A percentile compares a stretch with the other conserved stretches of the same genome.
phyloP scores from a whole-genome alignment of 1,284 basidiomycete species.

The Pascua guehoae region DNA sequence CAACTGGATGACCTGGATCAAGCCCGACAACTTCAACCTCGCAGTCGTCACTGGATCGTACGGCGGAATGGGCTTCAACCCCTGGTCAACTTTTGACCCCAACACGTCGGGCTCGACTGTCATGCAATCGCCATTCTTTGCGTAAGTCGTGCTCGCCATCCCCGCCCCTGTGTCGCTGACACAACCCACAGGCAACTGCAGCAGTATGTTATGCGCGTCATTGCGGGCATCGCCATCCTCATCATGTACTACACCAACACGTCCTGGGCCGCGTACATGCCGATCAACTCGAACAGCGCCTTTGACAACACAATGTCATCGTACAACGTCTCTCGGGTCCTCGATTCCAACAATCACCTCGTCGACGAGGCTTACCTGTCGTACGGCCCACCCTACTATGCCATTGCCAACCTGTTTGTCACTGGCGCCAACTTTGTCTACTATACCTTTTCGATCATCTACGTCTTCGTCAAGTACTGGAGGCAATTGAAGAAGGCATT shows the following conservation, averaged over 20 bases:
- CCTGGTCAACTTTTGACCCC: slow-evolving; percentile 34
- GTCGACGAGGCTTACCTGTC: not conserved
- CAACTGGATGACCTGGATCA: slow-evolving; percentile 60
- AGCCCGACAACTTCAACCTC: slow-evolving; percentile 35
- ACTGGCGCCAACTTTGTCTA: slow-evolving; percentile 19
- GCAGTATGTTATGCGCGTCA: slow-evolving; percentile 10
- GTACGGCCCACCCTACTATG: slow-evolving; percentile 2
- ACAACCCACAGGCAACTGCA: no score
- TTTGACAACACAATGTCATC: slow-evolving; percentile 27
- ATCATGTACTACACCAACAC: slow-evolving; percentile 16
- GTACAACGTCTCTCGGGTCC: slow-evolving; percentile 44
- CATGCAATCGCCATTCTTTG: slow-evolving; percentile 12
- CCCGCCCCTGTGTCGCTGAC: not conserved
- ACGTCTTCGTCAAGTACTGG: slow-evolving; percentile 60
- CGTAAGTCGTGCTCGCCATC: not conserved
- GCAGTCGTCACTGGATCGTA: slow-evolving; percentile 17
- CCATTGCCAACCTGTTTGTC: slow-evolving; percentile 1
- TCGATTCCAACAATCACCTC: slow-evolving; percentile 18
- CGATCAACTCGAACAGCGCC: slow-evolving; percentile 19
- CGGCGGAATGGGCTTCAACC: slow-evolving; percentile 36
- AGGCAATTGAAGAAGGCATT: not conserved
- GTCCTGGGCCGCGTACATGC: slow-evolving; percentile 5
- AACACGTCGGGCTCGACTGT: not conserved
- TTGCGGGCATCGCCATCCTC: slow-evolving; percentile 11
- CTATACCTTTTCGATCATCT: slow-evolving; percentile 18